Evolutionary conservation across 768 basidiomycete species (phyloP).

Genomic region (Fistulinella prunicolor): DNA sequence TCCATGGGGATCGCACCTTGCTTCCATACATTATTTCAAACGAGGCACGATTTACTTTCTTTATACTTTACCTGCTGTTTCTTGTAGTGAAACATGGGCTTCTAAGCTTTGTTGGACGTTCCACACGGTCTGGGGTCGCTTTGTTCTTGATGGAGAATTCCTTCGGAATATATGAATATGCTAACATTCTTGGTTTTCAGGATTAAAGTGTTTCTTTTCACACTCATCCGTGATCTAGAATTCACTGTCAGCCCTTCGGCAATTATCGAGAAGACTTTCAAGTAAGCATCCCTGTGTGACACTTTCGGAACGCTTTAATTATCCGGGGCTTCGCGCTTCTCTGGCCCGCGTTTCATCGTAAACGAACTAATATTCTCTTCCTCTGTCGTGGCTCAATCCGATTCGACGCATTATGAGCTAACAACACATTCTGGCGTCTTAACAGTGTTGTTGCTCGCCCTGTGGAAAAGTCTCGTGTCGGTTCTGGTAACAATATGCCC

Average conservation of each 20-base stretch:
- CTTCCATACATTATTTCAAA: slow-evolving; percentile 5
- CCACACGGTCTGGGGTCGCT: no score
- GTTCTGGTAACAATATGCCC: slow-evolving; percentile 59
- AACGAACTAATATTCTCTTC: slow-evolving; percentile 5
- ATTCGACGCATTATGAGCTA: slow-evolving; percentile 10
- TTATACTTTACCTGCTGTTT: slow-evolving; percentile 13
- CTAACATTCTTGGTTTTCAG: slow-evolving; percentile 35
- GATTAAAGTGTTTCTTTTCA: slow-evolving; percentile 62
- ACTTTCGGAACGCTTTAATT: slow-evolving; percentile 22
- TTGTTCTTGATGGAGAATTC: slow-evolving; percentile 2
- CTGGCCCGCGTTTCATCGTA: slow-evolving; percentile 18
- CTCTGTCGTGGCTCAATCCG: slow-evolving; percentile 9
- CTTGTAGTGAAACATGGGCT: slow-evolving; percentile 7
- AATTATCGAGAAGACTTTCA: slow-evolving; percentile 61
- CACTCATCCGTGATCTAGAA: slow-evolving; percentile 54
- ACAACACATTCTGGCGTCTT: slow-evolving; percentile 11
- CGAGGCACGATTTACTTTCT: slow-evolving; percentile 19
- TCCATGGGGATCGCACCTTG: slow-evolving; percentile 11
- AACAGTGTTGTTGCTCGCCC: slow-evolving; percentile 54
- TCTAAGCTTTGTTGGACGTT: slow-evolving; percentile 1
- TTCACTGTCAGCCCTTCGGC: slow-evolving; percentile 49
- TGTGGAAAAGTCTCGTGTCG: slow-evolving; percentile 52
- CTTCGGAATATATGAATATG: neutral
- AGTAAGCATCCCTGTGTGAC: slow-evolving; percentile 40
- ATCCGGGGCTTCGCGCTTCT: slow-evolving; percentile 17